Evolutionary conservation across 805 yeast species (phyloP), one percentile per base, ranked within the genome.

Genomic region (Teunomyces funiuensis): DNA sequence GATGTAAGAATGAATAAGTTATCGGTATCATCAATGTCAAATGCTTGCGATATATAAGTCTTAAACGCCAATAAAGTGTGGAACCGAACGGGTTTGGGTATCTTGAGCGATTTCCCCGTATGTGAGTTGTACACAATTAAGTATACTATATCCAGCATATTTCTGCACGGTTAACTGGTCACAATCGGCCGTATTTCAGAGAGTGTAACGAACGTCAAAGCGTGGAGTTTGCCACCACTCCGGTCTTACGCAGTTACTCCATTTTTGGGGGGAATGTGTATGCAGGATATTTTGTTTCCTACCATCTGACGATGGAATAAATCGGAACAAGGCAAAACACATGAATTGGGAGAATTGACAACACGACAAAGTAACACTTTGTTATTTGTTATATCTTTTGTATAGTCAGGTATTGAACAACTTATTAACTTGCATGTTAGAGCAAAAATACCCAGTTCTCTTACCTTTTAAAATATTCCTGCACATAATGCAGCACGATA

Each of bases 1-100:
- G 88, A 79, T 2, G 88, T 73, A 28, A 85, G 60, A 10, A 85
- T 62, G 48, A 84, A 69, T n/a, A 69, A 47, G 44, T 66, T 57
- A 11, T 63, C 72, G 1, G 39, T 40, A 31, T 47, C 47, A 14
- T 52, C 61, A 11, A 58, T 50, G 2, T 56, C 47, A 39, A 69
- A 64, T 25, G 55, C 40, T 38, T 63, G 65, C 27, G 47, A 50
- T 9, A 70, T 26, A 39, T 50, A 61, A 5, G 40, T 45, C 40
- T 68, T 70, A 49, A 71, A 62, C 13, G 56, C 58, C 4, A 42
- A 45, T 28, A 67, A 40, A n/a, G 58, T 57, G 37, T 66, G 70
- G 44, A 60, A 69, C 43, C 74, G 54, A 26, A 71, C 54, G 1
- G 76, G 76, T 41, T 70, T 70, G 6, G 74, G 66, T 11, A 69